Evolutionary conservation across 495 filamentous ascomycete species (phyloP), one percentile per base, ranked within the genome.

Genomic region (Tuber indicum): DNA sequence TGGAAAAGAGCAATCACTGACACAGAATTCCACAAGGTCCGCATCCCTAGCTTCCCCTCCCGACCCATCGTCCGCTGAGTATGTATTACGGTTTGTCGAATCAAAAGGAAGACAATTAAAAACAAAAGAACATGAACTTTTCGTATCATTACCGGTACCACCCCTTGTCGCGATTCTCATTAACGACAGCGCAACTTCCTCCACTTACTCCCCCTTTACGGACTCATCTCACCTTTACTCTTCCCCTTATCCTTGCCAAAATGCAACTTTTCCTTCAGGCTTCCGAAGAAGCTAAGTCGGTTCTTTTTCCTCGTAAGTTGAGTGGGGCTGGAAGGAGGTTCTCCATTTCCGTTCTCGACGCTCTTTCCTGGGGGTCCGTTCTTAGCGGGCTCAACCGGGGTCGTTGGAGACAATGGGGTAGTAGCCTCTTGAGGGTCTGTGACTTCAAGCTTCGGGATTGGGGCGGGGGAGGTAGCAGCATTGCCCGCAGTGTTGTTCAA

Each of bases 221-320:
- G 78, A 80, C 77, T 80, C 77, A 76, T 80, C 78, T 80, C 78
- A 80, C 78, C 78, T 78, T 80, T 80, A 74, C 77, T 78, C 79
- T 81, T 81, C 74, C 79, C 78, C 78, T 84, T 84, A 71, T 83
- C 76, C 81, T 84, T 84, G 77, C 84, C 76, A 66, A 82, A 77
- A 73, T 81, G 75, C 44, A 91, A 81, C 85, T 87, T 91, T 73
- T 86, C 86, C 86, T 89, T 91, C 70, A 92, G 73, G 83, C 87
- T 88, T 78, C 85, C 86, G 75, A 91, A 87, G 76, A 92, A 85
- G 78, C 87, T 85, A 73, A 84, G 87, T 74, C 90, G 80, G 82
- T 90, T 88, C 84, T 88, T 87, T 86, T 88, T 91, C 87, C 88
- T 89, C 84, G 88, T 87, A 86, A 75, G 87, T 84, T n/a, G 81